These are phyloP conservation scores for Cutaneotrichosporon sp. DNA, from an alignment of 1,284 basidiomycete genomes.

Conservation along the genomic window DNA sequence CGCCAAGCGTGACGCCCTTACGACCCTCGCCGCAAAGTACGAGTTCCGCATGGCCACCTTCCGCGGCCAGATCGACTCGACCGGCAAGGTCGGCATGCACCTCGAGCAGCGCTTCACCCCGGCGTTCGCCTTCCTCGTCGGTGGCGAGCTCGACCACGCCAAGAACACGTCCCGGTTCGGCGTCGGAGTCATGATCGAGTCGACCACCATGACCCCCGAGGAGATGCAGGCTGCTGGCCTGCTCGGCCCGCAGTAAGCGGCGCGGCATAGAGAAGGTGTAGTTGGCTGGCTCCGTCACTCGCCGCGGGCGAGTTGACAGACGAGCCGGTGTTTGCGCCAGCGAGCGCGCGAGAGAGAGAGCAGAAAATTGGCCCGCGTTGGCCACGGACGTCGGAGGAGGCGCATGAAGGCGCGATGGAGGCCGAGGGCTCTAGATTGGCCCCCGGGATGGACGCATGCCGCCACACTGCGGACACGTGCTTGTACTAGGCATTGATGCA, in stretches of 20 bases:
- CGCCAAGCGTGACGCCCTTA: conserved; percentile 80
- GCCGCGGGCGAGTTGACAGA: no score
- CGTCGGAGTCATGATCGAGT: conserved; percentile 92
- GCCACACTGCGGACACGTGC: conserved; percentile 8
- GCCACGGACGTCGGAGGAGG: not conserved
- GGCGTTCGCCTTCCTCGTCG: conserved; percentile 86
- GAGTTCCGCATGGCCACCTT: conserved; percentile 91
- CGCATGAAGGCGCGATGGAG: not conserved
- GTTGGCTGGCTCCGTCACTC: no score
- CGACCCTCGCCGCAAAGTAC: conserved; percentile 92
- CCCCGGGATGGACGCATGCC: conserved; percentile 6
- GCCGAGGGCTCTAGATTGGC: no score
- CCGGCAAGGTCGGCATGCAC: conserved; percentile 87
- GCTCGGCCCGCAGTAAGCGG: conserved; percentile 31
- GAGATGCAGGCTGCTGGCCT: conserved; percentile 48
- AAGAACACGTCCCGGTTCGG: conserved; percentile 94
- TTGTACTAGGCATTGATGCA: conserved; percentile 35
- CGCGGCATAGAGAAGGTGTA: no score
- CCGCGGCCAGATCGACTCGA: conserved; percentile 84
- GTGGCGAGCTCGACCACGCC: conserved; percentile 97
- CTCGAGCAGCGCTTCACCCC: conserved; percentile 96
- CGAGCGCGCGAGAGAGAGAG: not conserved
- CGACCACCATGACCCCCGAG: conserved; percentile 44
- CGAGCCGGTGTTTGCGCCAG: no score
- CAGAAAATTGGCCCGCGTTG: conserved; percentile 3